These are phyloP conservation scores for Tetrahymena malaccensis DNA, from an alignment of 73 alveolate species.

Conservation along the genomic window DNA sequence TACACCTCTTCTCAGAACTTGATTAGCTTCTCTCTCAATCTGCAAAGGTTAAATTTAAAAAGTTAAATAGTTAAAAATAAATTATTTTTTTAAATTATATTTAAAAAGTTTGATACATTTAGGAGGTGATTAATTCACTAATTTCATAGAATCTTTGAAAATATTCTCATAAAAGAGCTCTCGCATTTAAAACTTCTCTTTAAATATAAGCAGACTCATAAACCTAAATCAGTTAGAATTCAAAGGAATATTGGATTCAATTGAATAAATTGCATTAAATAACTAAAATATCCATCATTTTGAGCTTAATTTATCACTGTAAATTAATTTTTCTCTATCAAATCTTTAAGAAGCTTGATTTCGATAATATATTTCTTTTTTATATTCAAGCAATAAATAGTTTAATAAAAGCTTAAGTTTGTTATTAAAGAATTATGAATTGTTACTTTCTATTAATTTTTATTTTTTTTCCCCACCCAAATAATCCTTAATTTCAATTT, in stretches of 20 bases:
- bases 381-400: neutral
- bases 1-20: neutral
- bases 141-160: neutral
- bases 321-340: neutral
- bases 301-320: neutral
- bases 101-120: neutral
- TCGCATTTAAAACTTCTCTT: neutral
- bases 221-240: neutral
- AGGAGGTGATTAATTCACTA: neutral
- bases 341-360: no score
- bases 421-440: no score
- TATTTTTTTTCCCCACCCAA: no score
- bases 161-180: neutral
- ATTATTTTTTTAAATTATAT: neutral
- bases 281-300: neutral
- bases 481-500: no score
- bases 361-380: neutral
- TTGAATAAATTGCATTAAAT: neutral
- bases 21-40: neutral
- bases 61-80: neutral
- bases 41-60: neutral
- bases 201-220: neutral
- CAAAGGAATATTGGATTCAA: neutral
- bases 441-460: no score
- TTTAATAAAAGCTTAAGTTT: neutral